Evolutionary conservation across 768 basidiomycete species (phyloP).

Genomic region (Suillus variegatus): DNA sequence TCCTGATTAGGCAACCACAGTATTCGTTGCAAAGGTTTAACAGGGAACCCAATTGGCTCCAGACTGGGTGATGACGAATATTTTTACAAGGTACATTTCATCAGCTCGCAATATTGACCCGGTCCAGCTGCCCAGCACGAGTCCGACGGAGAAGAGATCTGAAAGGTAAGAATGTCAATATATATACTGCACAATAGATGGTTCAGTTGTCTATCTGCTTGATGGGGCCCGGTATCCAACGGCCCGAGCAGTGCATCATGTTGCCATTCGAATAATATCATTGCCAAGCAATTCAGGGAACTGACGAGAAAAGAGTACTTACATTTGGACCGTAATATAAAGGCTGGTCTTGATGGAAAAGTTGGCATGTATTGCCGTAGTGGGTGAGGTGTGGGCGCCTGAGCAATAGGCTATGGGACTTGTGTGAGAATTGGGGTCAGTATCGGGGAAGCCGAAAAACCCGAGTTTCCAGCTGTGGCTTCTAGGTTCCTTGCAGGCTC

Average conservation of each 20-base stretch:
- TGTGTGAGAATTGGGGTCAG: neutral
- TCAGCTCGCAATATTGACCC: neutral
- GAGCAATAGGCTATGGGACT: neutral
- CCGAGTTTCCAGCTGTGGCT: neutral
- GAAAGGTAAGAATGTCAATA: constrained; percentile 10
- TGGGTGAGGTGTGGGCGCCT: neutral
- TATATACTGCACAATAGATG: neutral
- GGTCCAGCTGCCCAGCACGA: neutral
- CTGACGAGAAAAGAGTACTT: neutral
- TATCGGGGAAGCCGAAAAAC: neutral
- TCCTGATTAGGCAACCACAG: neutral
- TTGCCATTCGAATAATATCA: neutral
- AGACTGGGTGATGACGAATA: neutral
- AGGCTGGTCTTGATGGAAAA: neutral
- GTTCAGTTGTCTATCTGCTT: neutral
- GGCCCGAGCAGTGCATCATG: neutral
- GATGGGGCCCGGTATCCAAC: neutral
- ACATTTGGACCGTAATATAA: neutral
- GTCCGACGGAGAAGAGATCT: constrained; percentile 58
- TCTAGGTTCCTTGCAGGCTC: neutral
- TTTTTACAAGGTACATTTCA: neutral
- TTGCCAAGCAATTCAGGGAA: neutral
- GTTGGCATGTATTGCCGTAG: neutral
- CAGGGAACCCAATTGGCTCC: neutral
- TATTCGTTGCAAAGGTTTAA: neutral